Evolutionary conservation across 2,329 filamentous ascomycete species (phyloP).

Genomic region (Alternaria arbusti): DNA sequence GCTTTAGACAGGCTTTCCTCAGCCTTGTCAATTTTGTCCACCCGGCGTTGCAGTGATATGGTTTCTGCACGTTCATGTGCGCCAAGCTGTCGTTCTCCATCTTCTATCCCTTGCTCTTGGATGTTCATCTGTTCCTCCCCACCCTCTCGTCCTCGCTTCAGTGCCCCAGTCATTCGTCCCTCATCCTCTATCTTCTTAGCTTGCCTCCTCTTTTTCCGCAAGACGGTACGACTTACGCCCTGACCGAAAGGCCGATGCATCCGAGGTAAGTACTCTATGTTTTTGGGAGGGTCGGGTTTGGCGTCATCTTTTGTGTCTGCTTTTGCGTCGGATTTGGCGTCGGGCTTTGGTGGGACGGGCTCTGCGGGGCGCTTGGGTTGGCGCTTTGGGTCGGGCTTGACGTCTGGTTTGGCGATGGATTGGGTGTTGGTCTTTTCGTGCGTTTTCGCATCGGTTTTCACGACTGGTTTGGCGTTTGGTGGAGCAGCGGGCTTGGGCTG

Average conservation of each 20-base stretch:
- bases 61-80: background rate
- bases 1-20: background rate
- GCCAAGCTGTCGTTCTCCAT: too few species aligned
- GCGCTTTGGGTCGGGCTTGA: background rate
- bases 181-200: background rate
- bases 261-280: background rate
- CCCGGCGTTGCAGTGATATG: too few species aligned
- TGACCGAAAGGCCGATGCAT: background rate
- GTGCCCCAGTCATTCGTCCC: background rate
- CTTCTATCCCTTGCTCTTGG: background rate
- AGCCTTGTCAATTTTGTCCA: too few species aligned
- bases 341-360: background rate
- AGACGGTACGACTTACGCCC: background rate
- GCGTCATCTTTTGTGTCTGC: background rate
- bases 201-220: background rate
- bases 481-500: background rate
- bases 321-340: background rate
- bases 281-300: background rate
- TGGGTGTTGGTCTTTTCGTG: background rate
- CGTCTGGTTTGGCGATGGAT: background rate
- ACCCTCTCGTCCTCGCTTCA: background rate
- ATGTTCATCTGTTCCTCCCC: background rate
- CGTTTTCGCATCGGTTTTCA: background rate
- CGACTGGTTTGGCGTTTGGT: background rate
- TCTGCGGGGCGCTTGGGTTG: background rate